Conservation (phyloP, 2,329 filamentous ascomycete species). For the Penicillium sp. region DNA sequence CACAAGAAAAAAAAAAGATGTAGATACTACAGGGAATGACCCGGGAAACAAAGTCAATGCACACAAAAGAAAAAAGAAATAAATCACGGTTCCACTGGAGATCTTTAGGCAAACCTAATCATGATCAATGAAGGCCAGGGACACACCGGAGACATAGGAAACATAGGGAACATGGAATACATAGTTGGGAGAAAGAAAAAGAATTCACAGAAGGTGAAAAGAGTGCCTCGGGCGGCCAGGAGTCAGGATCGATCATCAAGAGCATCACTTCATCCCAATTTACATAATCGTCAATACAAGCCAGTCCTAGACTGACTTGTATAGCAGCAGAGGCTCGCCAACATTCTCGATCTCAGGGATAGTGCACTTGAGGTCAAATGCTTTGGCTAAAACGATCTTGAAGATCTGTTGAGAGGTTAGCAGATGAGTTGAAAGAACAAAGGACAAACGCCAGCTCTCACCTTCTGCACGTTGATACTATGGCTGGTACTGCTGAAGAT, state of each 20-base stretch:
- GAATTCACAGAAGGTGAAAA: constrained; percentile 11
- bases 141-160: constrained; percentile 8
- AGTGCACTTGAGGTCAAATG: constrained; percentile 97
- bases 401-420: constrained; percentile 65
- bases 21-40: constrained; percentile 14
- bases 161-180: constrained; percentile 20
- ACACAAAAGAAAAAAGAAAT: constrained; percentile 10
- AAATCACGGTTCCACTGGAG: neutral
- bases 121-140: neutral
- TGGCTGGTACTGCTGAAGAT: constrained; percentile 99
- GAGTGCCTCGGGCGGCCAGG: constrained; percentile 12
- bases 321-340: constrained; percentile 88
- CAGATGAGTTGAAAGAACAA: constrained; percentile 1
- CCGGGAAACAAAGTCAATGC: constrained; percentile 4
- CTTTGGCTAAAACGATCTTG: constrained; percentile 98
- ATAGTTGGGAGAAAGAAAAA: constrained; percentile 14
- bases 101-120: neutral
- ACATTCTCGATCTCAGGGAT: constrained; percentile 99
- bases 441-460: constrained; percentile 36
- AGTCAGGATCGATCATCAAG: constrained; percentile 28
- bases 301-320: constrained; percentile 53
- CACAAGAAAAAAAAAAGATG: constrained; percentile 8
- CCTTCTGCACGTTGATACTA: constrained; percentile 99
- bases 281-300: constrained; percentile 28
- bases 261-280: constrained; percentile 35